phyloP scores from a whole-genome alignment of 768 basidiomycete species.

The Strobilomyces dryophilus region DNA sequence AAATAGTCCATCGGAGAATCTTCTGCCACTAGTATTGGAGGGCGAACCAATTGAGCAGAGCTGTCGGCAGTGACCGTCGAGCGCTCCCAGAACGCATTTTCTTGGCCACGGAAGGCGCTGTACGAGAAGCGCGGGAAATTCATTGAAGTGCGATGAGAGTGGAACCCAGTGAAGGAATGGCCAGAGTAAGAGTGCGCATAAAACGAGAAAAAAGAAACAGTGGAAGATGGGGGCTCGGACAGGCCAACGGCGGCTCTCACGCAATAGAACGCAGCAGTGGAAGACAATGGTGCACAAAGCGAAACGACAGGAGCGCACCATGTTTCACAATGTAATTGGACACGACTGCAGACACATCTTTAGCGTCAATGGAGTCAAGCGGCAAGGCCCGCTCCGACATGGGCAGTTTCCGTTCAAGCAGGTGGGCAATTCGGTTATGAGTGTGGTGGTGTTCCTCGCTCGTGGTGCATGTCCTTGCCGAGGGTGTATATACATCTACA shows the following conservation, averaged over 20 bases:
- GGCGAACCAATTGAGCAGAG: conserved; percentile 46
- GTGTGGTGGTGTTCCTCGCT: conserved; percentile 95
- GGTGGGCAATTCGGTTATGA: conserved; percentile 97
- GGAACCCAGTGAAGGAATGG: conserved; percentile 50
- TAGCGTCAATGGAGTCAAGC: too few species aligned
- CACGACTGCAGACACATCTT: too few species aligned
- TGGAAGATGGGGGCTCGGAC: conserved; percentile 51
- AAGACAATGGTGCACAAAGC: too few species aligned
- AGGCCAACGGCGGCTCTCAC: too few species aligned
- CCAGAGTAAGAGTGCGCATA: conserved; percentile 61
- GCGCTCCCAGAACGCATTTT: conserved; percentile 66
- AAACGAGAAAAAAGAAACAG: conserved; percentile 59
- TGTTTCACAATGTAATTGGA: too few species aligned
- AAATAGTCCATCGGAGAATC: conserved; percentile 75
- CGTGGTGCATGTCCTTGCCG: too few species aligned
- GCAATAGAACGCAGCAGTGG: too few species aligned
- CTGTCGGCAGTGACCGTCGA: too few species aligned
- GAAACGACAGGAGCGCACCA: too few species aligned
- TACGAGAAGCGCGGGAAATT: conserved; percentile 60
- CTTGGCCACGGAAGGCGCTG: conserved; percentile 51
- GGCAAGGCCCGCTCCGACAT: conserved; percentile 72
- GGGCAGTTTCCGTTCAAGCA: conserved; percentile 87
- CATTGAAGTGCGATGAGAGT: conserved; percentile 42
- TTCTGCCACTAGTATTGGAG: conserved; percentile 61
- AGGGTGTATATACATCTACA: too few species aligned